These are phyloP conservation scores for Botrytis paeoniae DNA, from an alignment of 2,329 filamentous ascomycete species.

Conservation along the genomic window DNA sequence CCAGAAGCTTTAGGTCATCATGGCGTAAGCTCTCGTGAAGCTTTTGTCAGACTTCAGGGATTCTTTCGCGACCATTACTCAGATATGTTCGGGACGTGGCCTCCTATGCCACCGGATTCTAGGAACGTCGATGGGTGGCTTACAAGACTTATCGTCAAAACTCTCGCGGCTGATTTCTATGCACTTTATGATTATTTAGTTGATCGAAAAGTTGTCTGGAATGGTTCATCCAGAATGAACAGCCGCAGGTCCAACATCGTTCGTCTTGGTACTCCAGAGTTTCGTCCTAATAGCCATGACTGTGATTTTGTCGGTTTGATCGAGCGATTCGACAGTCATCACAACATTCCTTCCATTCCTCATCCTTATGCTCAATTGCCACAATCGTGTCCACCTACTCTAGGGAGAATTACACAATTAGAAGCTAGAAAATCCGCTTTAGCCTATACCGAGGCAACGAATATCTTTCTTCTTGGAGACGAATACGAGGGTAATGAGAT, in stretches of 20 bases:
- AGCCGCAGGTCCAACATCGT: slow-evolving; percentile 65
- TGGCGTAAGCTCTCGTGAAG: slow-evolving; percentile 40
- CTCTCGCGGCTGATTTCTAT: slow-evolving; percentile 64
- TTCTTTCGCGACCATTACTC: slow-evolving; percentile 61
- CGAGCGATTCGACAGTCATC: slow-evolving; percentile 60
- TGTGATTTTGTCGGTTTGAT: slow-evolving; percentile 66
- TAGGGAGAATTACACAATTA: slow-evolving; percentile 29
- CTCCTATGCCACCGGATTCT: slow-evolving; percentile 44
- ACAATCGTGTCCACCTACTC: slow-evolving; percentile 42
- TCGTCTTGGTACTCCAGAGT: slow-evolving; percentile 45
- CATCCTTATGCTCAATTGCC: slow-evolving; percentile 66
- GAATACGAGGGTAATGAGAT: slow-evolving; percentile 53
- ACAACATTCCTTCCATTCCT: slow-evolving; percentile 63
- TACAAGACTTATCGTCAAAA: slow-evolving; percentile 53
- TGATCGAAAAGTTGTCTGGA: slow-evolving; percentile 64
- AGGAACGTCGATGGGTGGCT: slow-evolving; percentile 57
- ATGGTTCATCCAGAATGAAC: slow-evolving; percentile 57
- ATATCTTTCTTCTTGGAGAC: slow-evolving; percentile 54
- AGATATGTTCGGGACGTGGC: slow-evolving; percentile 58
- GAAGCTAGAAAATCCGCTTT: slow-evolving; percentile 39
- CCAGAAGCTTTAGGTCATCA: slow-evolving; percentile 38
- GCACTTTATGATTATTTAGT: slow-evolving; percentile 69
- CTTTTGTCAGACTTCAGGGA: slow-evolving; percentile 57
- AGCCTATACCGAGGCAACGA: slow-evolving; percentile 58
- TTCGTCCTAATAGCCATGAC: slow-evolving; percentile 46